Conservation (phyloP, 257 asterid genomes). For the Penstemon eatonii region DNA sequence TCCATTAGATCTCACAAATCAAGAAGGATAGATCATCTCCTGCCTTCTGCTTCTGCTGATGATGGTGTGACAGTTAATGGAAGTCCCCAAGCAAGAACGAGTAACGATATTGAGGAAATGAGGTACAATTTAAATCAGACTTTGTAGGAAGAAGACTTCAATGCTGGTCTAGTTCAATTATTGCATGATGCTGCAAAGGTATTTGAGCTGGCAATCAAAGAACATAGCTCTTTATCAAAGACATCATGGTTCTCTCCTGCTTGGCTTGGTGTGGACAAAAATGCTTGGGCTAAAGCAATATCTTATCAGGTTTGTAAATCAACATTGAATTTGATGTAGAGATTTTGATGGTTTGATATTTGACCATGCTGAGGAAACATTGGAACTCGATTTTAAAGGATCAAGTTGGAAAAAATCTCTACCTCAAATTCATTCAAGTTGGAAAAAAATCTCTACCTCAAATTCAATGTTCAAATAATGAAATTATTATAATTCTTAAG, state of each 20-base stretch:
- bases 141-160: conserved; percentile 69
- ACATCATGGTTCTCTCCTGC: conserved; percentile 82
- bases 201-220: conserved; percentile 80
- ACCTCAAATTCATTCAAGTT: too few species aligned
- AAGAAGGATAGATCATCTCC: conserved; percentile 46
- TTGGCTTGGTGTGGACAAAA: conserved; percentile 88
- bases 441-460: too few species aligned
- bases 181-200: conserved; percentile 95
- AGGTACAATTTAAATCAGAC: conserved; percentile 68
- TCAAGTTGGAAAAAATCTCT: too few species aligned
- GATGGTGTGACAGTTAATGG: conserved; percentile 86
- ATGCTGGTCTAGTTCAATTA: conserved; percentile 75
- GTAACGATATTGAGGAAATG: conserved; percentile 58
- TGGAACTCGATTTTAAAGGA: too few species aligned
- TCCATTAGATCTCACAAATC: conserved; percentile 39
- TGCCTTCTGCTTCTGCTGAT: conserved; percentile 78
- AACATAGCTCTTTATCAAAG: conserved; percentile 62
- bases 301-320: conserved; percentile 75
- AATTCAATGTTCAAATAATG: too few species aligned
- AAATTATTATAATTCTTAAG: too few species aligned
- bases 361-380: too few species aligned
- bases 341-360: too few species aligned
- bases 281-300: conserved; percentile 79
- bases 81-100: conserved; percentile 52
- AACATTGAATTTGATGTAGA: too few species aligned